Percentiles rank a stretch among this genome's conserved stretches.
phyloP scores from a whole-genome alignment of 2,329 filamentous ascomycete species.

The Botrytis galanthina region DNA sequence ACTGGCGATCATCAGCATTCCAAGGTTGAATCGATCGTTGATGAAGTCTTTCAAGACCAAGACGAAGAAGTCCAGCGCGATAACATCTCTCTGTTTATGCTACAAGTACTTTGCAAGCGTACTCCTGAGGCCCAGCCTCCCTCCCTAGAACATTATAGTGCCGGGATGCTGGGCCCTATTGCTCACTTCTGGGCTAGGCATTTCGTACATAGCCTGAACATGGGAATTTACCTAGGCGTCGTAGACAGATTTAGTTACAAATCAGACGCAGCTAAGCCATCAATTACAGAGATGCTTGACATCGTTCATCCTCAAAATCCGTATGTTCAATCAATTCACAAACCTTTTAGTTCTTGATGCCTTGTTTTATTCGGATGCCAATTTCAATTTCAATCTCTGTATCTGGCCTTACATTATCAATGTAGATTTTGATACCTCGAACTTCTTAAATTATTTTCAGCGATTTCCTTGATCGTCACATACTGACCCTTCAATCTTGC shows the following conservation, averaged over 20 bases:
- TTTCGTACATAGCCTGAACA: neutral
- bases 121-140: neutral
- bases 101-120: neutral
- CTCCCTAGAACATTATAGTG: neutral
- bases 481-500: neutral
- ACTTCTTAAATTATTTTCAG: neutral
- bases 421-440: neutral
- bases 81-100: neutral
- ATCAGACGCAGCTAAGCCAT: neutral
- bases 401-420: rapidly evolving
- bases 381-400: too few relatives aligned
- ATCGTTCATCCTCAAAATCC: neutral
- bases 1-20: neutral
- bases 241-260: neutral
- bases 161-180: neutral
- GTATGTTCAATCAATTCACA: neutral
- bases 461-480: neutral
- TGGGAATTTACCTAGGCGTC: neutral
- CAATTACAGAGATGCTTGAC: neutral
- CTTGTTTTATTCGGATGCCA: too few relatives aligned
- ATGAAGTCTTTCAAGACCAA: neutral
- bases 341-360: neutral
- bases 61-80: neutral
- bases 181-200: neutral
- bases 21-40: neutral